Conservation (phyloP, 225 moss, liverwort and hornwort genomes). For the Anthoceros angustus region DNA sequence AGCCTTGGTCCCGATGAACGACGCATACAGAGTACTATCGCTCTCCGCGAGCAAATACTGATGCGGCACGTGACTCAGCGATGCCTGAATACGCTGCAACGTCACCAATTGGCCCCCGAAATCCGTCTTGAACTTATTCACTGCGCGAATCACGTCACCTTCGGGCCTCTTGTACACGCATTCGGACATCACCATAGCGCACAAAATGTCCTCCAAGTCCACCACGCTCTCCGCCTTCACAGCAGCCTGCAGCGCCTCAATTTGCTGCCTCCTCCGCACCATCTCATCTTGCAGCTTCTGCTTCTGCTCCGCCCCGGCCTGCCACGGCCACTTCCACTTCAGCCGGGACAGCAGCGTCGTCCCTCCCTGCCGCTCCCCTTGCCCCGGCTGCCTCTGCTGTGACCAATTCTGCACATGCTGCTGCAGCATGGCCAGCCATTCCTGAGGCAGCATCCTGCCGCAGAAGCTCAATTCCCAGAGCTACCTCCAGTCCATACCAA, state of each 20-base stretch:
- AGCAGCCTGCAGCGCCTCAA: conserved; percentile 65
- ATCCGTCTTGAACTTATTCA: conserved; percentile 72
- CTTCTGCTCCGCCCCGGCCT: conserved; percentile 40
- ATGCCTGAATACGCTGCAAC: conserved; percentile 49
- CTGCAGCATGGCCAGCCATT: conserved; percentile 48
- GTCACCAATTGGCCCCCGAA: conserved; percentile 88
- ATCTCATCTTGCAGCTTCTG: conserved; percentile 53
- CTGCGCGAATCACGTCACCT: conserved; percentile 54
- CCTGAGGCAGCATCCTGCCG: conserved; percentile 41
- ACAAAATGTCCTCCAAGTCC: conserved; percentile 83
- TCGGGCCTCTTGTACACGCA: conserved; percentile 84
- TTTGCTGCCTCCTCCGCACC: conserved; percentile 47
- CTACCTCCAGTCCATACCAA: too few species aligned
- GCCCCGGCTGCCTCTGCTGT: conserved; percentile 32
- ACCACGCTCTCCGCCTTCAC: conserved; percentile 57
- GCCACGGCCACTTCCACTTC: conserved; percentile 95
- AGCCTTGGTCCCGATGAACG: conserved; percentile 84
- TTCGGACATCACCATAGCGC: conserved; percentile 94
- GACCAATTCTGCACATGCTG: conserved; percentile 36
- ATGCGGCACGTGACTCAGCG: conserved; percentile 79
- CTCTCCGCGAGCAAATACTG: conserved; percentile 92
- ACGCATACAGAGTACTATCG: conserved; percentile 78
- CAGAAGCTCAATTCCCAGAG: too few species aligned
- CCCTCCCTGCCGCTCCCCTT: conserved; percentile 17
- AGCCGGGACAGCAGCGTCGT: conserved; percentile 31